Evolutionary conservation across 768 basidiomycete species (phyloP).

Genomic region (Kwoniella sp.): DNA sequence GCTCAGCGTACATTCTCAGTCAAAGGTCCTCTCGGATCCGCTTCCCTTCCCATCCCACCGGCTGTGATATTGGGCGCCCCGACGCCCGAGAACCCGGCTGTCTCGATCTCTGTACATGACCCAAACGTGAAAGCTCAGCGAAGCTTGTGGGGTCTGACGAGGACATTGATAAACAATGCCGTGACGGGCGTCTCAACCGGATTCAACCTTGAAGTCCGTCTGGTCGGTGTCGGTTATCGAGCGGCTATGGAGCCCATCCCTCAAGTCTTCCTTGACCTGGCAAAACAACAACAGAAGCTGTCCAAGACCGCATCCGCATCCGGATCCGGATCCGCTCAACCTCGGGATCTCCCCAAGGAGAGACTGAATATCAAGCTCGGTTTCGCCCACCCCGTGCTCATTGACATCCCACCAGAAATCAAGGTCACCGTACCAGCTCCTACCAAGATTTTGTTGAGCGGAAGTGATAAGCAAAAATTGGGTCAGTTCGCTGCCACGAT

Average conservation of each 20-base stretch:
- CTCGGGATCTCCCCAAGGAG: slow-evolving; percentile 37
- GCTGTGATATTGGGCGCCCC: slow-evolving; percentile 57
- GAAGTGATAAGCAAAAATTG: slow-evolving; percentile 83
- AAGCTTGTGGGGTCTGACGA: slow-evolving; percentile 92
- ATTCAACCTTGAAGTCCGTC: slow-evolving; percentile 76
- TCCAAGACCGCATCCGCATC: slow-evolving; percentile 61
- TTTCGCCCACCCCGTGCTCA: slow-evolving; percentile 80
- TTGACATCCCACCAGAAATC: slow-evolving; percentile 80
- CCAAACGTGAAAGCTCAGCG: slow-evolving; percentile 73
- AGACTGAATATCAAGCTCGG: slow-evolving; percentile 85
- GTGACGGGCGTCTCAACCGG: slow-evolving; percentile 86
- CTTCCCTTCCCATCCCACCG: slow-evolving; percentile 60
- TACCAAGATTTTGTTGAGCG: slow-evolving; percentile 78
- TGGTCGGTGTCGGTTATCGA: slow-evolving; percentile 95
- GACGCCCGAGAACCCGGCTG: slow-evolving; percentile 9
- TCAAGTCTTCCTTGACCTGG: slow-evolving; percentile 33
- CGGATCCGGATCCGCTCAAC: slow-evolving; percentile 52
- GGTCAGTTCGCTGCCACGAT: slow-evolving; percentile 87
- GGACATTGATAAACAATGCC: slow-evolving; percentile 85
- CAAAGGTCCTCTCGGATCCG: slow-evolving; percentile 63
- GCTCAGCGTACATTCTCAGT: slow-evolving; percentile 60
- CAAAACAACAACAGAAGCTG: slow-evolving; percentile 45
- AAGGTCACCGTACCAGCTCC: slow-evolving; percentile 75
- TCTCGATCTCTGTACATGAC: slow-evolving; percentile 57
- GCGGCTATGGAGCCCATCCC: slow-evolving; percentile 69